Evolutionary conservation across 805 yeast genomes (phyloP).

Genomic region (Candida oleophila): DNA sequence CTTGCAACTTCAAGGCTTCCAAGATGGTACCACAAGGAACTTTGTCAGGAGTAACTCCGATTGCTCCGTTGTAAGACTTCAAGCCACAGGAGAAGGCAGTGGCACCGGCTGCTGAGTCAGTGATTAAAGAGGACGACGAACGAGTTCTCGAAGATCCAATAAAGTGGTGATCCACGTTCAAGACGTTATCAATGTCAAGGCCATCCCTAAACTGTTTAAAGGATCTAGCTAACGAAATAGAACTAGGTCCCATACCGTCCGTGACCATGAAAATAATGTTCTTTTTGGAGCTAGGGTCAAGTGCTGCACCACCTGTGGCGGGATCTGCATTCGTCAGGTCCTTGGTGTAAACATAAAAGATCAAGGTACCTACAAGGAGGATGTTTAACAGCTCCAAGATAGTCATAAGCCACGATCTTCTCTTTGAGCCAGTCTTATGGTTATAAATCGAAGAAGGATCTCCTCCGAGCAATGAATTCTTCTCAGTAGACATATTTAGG

Average conservation of each 20-base stretch:
- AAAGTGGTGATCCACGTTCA: conserved; percentile 64
- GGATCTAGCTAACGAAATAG: conserved; percentile 75
- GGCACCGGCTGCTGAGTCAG: conserved; percentile 98
- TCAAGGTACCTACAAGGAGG: conserved; percentile 5
- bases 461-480: conserved; percentile 7
- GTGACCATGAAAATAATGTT: conserved; percentile 86
- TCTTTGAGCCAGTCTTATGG: conserved; percentile 4
- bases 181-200: conserved; percentile 53
- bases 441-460: conserved; percentile 6
- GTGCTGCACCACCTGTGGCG: neutral
- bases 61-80: conserved; percentile 87
- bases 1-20: conserved; percentile 82
- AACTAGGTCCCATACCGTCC: conserved; percentile 95
- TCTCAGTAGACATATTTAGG: conserved; percentile 6
- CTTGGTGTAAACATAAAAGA: conserved; percentile 5
- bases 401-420: conserved; percentile 3
- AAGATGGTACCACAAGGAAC: conserved; percentile 85
- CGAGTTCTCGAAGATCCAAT: conserved; percentile 86
- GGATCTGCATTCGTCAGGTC: neutral
- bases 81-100: conserved; percentile 86
- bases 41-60: conserved; percentile 71
- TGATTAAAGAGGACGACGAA: conserved; percentile 71
- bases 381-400: conserved; percentile 5
- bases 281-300: conserved; percentile 44
- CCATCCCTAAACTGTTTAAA: conserved; percentile 62